These are phyloP conservation scores for Gossypium raimondii DNA, from an alignment of 345 rosid genomes.

Conservation along the genomic window DNA sequence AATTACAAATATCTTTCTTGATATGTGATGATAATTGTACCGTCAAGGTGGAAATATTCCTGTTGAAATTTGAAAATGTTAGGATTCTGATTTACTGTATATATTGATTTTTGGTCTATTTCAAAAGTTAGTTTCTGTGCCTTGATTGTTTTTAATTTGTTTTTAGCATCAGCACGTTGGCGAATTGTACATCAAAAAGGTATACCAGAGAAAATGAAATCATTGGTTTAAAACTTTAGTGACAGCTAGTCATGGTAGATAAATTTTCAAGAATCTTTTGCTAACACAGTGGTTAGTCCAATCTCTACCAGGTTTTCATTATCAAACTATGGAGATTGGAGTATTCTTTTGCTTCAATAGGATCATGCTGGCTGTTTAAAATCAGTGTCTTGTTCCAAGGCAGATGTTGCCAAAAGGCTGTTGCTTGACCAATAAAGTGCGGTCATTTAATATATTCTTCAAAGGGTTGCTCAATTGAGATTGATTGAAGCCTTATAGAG, in stretches of 20 bases:
- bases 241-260: neutral
- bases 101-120: neutral
- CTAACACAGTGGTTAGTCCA: neutral
- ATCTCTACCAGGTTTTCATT: neutral
- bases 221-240: neutral
- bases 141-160: slow-evolving; percentile 3
- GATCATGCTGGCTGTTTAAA: neutral
- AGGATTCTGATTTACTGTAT: neutral
- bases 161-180: neutral
- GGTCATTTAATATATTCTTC: neutral
- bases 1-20: neutral
- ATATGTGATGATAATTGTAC: slow-evolving; percentile 6
- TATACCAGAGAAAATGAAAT: neutral
- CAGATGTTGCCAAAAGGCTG: neutral
- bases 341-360: slow-evolving; percentile 1
- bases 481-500: neutral
- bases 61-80: slow-evolving; percentile 8
- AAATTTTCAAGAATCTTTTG: neutral
- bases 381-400: neutral
- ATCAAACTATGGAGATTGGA: neutral
- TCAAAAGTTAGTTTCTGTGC: neutral
- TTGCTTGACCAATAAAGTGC: neutral
- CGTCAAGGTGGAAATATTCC: neutral
- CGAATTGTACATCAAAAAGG: neutral
- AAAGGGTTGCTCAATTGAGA: neutral